phyloP scores from a whole-genome alignment of 805 yeast species.

The Yarrowia porcina region DNA sequence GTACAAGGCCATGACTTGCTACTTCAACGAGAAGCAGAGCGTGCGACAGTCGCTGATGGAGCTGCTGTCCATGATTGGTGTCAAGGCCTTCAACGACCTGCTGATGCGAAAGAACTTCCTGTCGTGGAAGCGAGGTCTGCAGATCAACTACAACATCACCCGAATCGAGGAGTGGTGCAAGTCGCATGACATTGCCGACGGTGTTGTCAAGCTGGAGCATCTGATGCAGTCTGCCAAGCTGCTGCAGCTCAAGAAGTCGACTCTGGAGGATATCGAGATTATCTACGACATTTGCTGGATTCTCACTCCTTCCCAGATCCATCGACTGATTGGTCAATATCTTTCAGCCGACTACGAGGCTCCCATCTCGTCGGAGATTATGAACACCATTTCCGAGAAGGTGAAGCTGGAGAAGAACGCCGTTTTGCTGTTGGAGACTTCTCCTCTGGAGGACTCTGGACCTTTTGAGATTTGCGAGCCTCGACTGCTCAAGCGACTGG shows the following conservation, averaged over 20 bases:
- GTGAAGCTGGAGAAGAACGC: slow-evolving; percentile 42
- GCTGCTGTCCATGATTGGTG: slow-evolving; percentile 80
- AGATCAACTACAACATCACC: slow-evolving; percentile 92
- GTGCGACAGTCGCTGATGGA: slow-evolving; percentile 81
- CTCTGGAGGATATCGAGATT: slow-evolving; percentile 83
- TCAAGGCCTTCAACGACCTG: slow-evolving; percentile 90
- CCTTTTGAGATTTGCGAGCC: slow-evolving; percentile 44
- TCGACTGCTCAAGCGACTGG: slow-evolving; percentile 67
- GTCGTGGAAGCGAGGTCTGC: slow-evolving; percentile 97
- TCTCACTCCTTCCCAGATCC: slow-evolving; percentile 91
- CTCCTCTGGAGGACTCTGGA: slow-evolving; percentile 41
- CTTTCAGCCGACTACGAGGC: slow-evolving; percentile 91
- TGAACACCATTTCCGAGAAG: slow-evolving; percentile 64
- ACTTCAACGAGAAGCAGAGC: slow-evolving; percentile 80
- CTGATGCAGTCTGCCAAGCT: slow-evolving; percentile 90
- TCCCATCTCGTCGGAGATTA: slow-evolving; percentile 79
- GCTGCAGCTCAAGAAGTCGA: slow-evolving; percentile 84
- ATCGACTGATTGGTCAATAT: slow-evolving; percentile 84
- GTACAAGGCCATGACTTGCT: slow-evolving; percentile 89
- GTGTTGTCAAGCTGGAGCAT: slow-evolving; percentile 77
- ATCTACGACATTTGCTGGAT: slow-evolving; percentile 94
- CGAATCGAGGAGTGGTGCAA: slow-evolving; percentile 98
- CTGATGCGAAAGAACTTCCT: slow-evolving; percentile 91
- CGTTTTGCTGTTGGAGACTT: slow-evolving; percentile 42
- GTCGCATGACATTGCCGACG: slow-evolving; percentile 85